These are phyloP conservation scores for Spongispora temasekensis DNA, from an alignment of 1,284 basidiomycete genomes.

Conservation along the genomic window DNA sequence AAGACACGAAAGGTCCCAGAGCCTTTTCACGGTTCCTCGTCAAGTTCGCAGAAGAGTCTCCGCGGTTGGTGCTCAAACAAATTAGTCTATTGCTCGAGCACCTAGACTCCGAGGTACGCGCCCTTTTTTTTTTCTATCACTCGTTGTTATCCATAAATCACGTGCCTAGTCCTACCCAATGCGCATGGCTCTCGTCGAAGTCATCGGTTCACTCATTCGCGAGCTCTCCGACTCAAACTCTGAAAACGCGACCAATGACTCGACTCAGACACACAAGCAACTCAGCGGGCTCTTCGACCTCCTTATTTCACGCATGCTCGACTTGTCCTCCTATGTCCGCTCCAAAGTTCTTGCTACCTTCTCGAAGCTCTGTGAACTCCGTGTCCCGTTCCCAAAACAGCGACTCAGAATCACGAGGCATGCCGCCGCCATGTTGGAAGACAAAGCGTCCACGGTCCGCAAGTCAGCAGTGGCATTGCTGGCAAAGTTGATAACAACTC, in stretches of 20 bases:
- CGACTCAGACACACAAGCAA: slow-evolving; percentile 75
- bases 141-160: slow-evolving; percentile 1
- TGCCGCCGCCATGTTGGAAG: slow-evolving; percentile 82
- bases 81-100: slow-evolving; percentile 84
- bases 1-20: slow-evolving; percentile 88
- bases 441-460: slow-evolving; percentile 88
- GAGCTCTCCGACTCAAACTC: slow-evolving; percentile 66
- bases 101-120: slow-evolving; percentile 85
- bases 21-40: slow-evolving; percentile 88
- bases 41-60: slow-evolving; percentile 80
- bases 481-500: slow-evolving; percentile 79
- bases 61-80: slow-evolving; percentile 87
- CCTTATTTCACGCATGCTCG: slow-evolving; percentile 85
- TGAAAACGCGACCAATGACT: slow-evolving; percentile 48
- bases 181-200: slow-evolving; percentile 90
- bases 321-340: slow-evolving; percentile 90
- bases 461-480: slow-evolving; percentile 84
- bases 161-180: slow-evolving; percentile 85
- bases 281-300: slow-evolving; percentile 83
- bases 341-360: slow-evolving; percentile 84
- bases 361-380: slow-evolving; percentile 68
- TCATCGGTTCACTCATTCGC: slow-evolving; percentile 79
- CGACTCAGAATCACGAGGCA: slow-evolving; percentile 76
- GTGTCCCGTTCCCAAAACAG: slow-evolving; percentile 85
- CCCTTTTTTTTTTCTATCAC: background rate